Conservation (phyloP, 2,329 filamentous ascomycete species). For the Exophiala dermatitidis region DNA sequence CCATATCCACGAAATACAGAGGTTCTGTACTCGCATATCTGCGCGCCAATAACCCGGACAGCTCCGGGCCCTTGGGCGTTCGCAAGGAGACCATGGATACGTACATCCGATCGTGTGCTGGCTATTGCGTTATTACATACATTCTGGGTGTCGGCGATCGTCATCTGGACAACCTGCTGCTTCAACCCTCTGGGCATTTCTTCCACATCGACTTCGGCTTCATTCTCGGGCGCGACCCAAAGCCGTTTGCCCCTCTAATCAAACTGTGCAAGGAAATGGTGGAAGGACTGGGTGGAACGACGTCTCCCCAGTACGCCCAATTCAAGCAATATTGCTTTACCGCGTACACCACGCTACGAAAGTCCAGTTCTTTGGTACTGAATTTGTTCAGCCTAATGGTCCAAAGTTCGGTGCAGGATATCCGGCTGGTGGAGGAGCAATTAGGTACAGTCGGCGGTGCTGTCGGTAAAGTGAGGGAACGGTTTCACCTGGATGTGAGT, state of each 20-base stretch:
- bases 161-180: slow-evolving; percentile 88
- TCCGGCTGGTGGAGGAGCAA: slow-evolving; percentile 85
- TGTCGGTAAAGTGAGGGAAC: slow-evolving; percentile 87
- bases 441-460: slow-evolving; percentile 40
- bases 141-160: slow-evolving; percentile 92
- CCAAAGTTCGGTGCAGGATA: slow-evolving; percentile 93
- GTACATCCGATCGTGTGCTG: slow-evolving; percentile 90
- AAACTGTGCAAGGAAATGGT: slow-evolving; percentile 98
- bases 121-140: slow-evolving; percentile 98
- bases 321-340: slow-evolving; percentile 97
- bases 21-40: slow-evolving; percentile 73
- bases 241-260: slow-evolving; percentile 94
- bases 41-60: slow-evolving; percentile 81
- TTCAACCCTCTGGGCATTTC: slow-evolving; percentile 85
- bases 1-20: slow-evolving; percentile 75
- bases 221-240: slow-evolving; percentile 92
- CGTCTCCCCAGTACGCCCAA: slow-evolving; percentile 70
- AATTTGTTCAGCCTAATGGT: slow-evolving; percentile 97
- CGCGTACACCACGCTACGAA: slow-evolving; percentile 82
- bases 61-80: slow-evolving; percentile 71
- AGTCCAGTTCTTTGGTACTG: slow-evolving; percentile 81
- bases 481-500: slow-evolving; percentile 82
- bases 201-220: slow-evolving; percentile 99
- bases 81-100: slow-evolving; percentile 90
- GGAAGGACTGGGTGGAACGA: slow-evolving; percentile 87